These are phyloP conservation scores for Penicillium sp. DNA, from an alignment of 2,329 filamentous ascomycete genomes.

Conservation along the genomic window DNA sequence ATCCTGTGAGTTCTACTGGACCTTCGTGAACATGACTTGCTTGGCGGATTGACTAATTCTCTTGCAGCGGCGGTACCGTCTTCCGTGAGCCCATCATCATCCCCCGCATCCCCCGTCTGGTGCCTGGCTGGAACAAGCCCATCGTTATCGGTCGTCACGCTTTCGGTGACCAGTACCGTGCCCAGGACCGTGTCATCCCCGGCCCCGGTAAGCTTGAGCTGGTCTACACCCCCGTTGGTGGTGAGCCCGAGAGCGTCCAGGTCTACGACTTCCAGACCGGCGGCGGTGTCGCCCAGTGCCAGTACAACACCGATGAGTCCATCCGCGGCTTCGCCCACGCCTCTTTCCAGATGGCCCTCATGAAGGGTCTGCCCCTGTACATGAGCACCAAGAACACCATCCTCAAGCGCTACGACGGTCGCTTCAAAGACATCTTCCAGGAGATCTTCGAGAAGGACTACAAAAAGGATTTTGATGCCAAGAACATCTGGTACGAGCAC, in stretches of 20 bases:
- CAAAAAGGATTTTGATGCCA: slow-evolving; percentile 83
- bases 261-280: slow-evolving; percentile 82
- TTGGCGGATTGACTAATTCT: slow-evolving; percentile 15
- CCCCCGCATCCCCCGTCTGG: slow-evolving; percentile 84
- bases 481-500: slow-evolving; percentile 99
- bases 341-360: slow-evolving; percentile 90
- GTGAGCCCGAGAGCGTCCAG: slow-evolving; percentile 80
- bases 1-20: slow-evolving; percentile 52
- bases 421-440: slow-evolving; percentile 99
- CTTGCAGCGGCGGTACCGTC: slow-evolving; percentile 76
- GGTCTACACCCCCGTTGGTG: slow-evolving; percentile 83
- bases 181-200: slow-evolving; percentile 83
- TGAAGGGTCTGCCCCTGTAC: slow-evolving; percentile 89
- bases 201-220: slow-evolving; percentile 88
- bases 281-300: slow-evolving; percentile 85
- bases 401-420: slow-evolving; percentile 96
- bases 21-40: background rate
- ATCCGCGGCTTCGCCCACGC: slow-evolving; percentile 94
- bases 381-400: slow-evolving; percentile 99
- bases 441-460: slow-evolving; percentile 89
- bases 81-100: slow-evolving; percentile 99
- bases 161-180: slow-evolving; percentile 97
- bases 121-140: slow-evolving; percentile 97
- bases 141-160: slow-evolving; percentile 99
- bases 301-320: slow-evolving; percentile 98